Evolutionary conservation across 1,284 basidiomycete genomes (phyloP), one percentile per base, ranked within the genome.

Genomic region (Ustilago loliicola): DNA sequence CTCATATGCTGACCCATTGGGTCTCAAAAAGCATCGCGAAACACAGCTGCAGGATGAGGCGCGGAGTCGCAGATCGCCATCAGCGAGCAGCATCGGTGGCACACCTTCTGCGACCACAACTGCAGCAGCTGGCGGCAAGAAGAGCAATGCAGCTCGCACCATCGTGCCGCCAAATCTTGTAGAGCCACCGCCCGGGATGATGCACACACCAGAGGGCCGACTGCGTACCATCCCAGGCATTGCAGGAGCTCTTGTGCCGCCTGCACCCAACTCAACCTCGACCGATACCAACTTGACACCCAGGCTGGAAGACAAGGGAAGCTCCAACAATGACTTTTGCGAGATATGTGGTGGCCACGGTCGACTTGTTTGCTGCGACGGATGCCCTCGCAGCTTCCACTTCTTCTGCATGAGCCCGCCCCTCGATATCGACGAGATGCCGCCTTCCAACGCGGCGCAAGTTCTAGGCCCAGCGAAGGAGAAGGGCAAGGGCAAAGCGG

Each of bases 361-460:
- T 30, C 93, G 95, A 64, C 98, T 98, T 87, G 76, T 88, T 11
- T 88, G 87, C 77, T 99, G 96, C 87, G 96, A 99, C 86, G 95
- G 96, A 15, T 99, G 97, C 86, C 94, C 96, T 34, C 90, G 93
- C 76, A 94, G 95, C 25, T 99, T 98, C 87, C 96, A 99, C 87
- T 91, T 98, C 72, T 92, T 92, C 90, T 99, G 96, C 87, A 90
- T 99, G 81, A 93, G 98, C 86, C 96, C 96, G 48, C 96, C 96
- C 25, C 91, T 98, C 88, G 93, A 96, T 79, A 89, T 92, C 60
- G 90, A 93, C 80, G 95, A 98, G 82, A 88, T 94, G 51, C 91
- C 92, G 6, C 69, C 74, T 3, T 79, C 79, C 0, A 82, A 82
- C 52, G 81, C 77, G 3, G 72, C 69, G 60, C 58, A 61, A 25